A percentile compares a stretch with the other conserved stretches of the same genome.
Conservation (phyloP, 139 green algal genomes). For the Chlorella vulgaris region DNA sequence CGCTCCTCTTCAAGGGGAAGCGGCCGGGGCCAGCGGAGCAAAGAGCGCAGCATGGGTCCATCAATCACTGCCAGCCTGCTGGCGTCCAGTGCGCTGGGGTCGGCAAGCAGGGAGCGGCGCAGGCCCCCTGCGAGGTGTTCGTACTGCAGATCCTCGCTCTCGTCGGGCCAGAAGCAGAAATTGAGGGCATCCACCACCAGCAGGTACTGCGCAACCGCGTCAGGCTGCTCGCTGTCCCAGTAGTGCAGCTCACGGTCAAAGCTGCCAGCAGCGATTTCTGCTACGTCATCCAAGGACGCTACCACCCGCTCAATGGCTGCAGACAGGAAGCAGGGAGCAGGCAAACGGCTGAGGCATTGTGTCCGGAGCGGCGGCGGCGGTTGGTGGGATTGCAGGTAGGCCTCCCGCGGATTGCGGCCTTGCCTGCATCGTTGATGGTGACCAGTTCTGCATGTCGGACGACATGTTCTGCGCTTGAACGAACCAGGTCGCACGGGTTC, state of each 20-base stretch:
- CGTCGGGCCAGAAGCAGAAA: slow-evolving; percentile 97
- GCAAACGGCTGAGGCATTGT: neutral
- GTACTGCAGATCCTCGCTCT: slow-evolving; percentile 85
- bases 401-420: neutral
- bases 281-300: neutral
- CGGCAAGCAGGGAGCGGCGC: slow-evolving; percentile 54
- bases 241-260: slow-evolving; percentile 64
- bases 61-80: slow-evolving; percentile 52
- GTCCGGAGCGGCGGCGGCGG: neutral
- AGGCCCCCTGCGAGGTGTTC: slow-evolving; percentile 83
- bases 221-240: slow-evolving; percentile 44
- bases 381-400: neutral
- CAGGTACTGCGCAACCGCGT: slow-evolving; percentile 82
- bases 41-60: slow-evolving; percentile 36
- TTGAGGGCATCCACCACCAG: slow-evolving; percentile 97
- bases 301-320: neutral
- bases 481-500: neutral
- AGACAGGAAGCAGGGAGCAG: neutral
- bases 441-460: neutral
- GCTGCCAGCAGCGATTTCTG: neutral
- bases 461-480: neutral
- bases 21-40: slow-evolving; percentile 61
- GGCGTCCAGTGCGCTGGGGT: slow-evolving; percentile 59
- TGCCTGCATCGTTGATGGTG: neutral
- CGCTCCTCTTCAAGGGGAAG: slow-evolving; percentile 87